Evolutionary conservation across 352 stramenopile species (phyloP), one percentile per base, ranked within the genome.

Genomic region (Phytophthora boehmeriae): DNA sequence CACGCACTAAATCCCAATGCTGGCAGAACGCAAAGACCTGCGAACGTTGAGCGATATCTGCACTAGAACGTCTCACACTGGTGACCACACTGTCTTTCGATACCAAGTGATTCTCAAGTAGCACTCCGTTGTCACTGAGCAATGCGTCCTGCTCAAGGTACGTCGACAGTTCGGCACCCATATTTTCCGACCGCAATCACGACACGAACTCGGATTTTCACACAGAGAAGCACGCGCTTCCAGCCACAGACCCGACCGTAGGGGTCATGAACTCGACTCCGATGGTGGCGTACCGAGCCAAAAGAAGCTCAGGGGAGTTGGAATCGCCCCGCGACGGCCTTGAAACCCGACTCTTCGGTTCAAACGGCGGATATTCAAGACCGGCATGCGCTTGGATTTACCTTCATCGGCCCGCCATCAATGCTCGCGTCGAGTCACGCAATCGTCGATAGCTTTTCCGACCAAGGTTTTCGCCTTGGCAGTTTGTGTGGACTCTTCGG

Each of bases 1-100:
- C 59, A 16, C 54, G 68, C 25, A 69, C 49, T 1, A 90, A 57
- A 53, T 89, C 73, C 83, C 83, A 92, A 52, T 88, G 67, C 27
- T 54, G 59, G 20, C 80, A 90, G 58, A 90, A 90, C 6, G 19
- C 57, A 34, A 92, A 88, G 23, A 88, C 50, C 45, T 82, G 65
- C 32, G 71, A 63, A 27, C 80, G 76, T 9, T 71, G 61, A 19
- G 76, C 80, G 17, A 89, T 48, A 32, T 89, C 78, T 5, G 13
- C 35, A 1, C 69, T 77, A 1, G 46, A 76, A 20, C 76, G 72
- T 11, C 76, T 66, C 16, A 79, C 52, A 39, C 46, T 71, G 25
- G 39, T 25, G 9, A 59, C 9, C 0, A 46, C 32, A 45, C 32
- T 35, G 16, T 10, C 30, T n/a, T 3, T 42, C 11, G 65, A 38